Base-by-base conservation (phyloP, 768 basidiomycete species). In the Collybiopsis luxurians region DNA sequence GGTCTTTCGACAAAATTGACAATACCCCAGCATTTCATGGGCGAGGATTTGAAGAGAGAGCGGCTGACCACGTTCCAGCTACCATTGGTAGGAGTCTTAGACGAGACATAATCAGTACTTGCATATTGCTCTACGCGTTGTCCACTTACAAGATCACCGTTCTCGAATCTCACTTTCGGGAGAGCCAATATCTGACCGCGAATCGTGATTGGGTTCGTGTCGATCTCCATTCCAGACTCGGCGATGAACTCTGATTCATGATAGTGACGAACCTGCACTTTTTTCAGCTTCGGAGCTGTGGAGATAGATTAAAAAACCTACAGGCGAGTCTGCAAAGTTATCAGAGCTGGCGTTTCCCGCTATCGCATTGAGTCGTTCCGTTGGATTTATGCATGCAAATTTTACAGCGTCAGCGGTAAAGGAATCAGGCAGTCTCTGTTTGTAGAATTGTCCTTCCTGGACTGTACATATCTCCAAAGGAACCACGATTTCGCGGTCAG, bases 391-490 rank as follows among this genome's bases (percentile, higher is more conserved):
- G 0, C 79, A 78, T 0, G 83, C 71, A 48, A 84, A 84, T 1
- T 70, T 70, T 0, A 85, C 76, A 60, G 81, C 79, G 0, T 66
- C 66, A 5, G 67, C 39, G 60, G 74, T 36, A 61, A 50, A 59
- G 2, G 68, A 53, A 0, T 73, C 72, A 0, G 76, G 76, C 0
- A 85, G 57, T 56, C 71, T 77, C 50, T 73, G 71, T 52, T 67
- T 79, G 61, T 73, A 84, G 0, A 83, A 61, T 53, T 87, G 85
- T 2, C 80, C 75, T 0, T 74, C 70, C 3, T 73, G 60, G 11
- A 87, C 58, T 0, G 59, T 24, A 53, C 80, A 83, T 0, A 81
- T 57, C 56, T 87, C 83, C 0, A 78, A 71, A 0, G 85, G 85
- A 4, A 85, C 67, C n/a, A 77, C 65, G 0, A 70, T 70, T 0